phyloP scores from a whole-genome alignment of 2,329 filamentous ascomycete genomes.

The Thelonectria blattea region DNA sequence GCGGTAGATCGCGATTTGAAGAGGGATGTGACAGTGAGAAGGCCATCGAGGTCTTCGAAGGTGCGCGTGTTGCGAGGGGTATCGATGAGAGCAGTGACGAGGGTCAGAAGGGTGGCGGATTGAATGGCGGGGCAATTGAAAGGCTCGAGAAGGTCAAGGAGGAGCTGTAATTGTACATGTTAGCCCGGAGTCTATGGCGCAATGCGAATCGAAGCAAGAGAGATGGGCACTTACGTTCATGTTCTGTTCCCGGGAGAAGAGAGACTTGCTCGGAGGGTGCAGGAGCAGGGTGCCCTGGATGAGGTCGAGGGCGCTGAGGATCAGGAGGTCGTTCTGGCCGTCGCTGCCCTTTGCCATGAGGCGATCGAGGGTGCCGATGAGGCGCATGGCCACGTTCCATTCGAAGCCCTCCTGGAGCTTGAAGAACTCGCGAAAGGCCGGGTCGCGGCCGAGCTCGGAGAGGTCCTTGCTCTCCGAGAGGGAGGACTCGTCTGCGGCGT shows the following conservation, averaged over 20 bases:
- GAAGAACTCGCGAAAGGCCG: constrained; percentile 94
- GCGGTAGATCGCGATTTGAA: constrained; percentile 89
- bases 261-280: constrained; percentile 84
- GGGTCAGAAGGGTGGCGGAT: constrained; percentile 84
- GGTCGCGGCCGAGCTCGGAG: constrained; percentile 75
- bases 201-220: not conserved
- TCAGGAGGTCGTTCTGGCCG: constrained; percentile 85
- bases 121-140: constrained; percentile 92
- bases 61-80: constrained; percentile 86
- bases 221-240: constrained; percentile 75
- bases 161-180: constrained; percentile 60
- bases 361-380: constrained; percentile 85
- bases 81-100: constrained; percentile 88
- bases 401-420: constrained; percentile 96
- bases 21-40: constrained; percentile 88
- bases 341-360: constrained; percentile 83
- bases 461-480: constrained; percentile 65
- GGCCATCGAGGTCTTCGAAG: constrained; percentile 90
- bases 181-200: constrained; percentile 10
- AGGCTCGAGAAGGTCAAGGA: constrained; percentile 92
- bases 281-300: constrained; percentile 88
- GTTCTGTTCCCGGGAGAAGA: constrained; percentile 88
- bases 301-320: constrained; percentile 85
- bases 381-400: constrained; percentile 90
- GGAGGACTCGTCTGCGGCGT: constrained; percentile 48